phyloP scores from a whole-genome alignment of 176 grass and related monocot species.

The Saccharum spontaneum region DNA sequence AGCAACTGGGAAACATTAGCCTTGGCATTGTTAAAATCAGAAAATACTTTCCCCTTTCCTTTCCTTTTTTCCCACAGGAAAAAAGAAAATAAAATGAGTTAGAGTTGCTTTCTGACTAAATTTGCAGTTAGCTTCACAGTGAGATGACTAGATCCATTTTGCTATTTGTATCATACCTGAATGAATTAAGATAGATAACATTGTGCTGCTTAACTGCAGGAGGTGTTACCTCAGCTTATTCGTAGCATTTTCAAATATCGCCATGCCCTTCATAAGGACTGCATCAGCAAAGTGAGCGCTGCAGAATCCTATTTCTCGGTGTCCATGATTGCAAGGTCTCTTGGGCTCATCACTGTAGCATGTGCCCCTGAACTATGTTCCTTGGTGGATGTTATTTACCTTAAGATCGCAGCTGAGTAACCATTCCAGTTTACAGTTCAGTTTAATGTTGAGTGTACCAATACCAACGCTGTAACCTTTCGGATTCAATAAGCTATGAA shows the following conservation, averaged over 20 bases:
- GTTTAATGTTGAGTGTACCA: too few species aligned
- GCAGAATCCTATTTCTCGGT: slow-evolving; percentile 85
- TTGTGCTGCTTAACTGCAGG: slow-evolving; percentile 46
- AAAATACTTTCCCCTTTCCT: not conserved
- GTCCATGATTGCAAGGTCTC: slow-evolving; percentile 91
- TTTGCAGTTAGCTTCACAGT: not conserved
- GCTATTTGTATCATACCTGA: not conserved
- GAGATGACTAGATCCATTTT: not conserved
- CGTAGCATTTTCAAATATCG: slow-evolving; percentile 85
- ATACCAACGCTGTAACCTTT: too few species aligned
- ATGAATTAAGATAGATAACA: slow-evolving; percentile 9
- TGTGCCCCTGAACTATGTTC: too few species aligned
- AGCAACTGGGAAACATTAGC: not conserved
- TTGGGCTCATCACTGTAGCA: too few species aligned
- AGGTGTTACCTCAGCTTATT: slow-evolving; percentile 94
- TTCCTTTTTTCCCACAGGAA: not conserved
- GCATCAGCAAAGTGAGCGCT: slow-evolving; percentile 60
- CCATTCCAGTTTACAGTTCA: too few species aligned
- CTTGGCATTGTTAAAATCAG: not conserved
- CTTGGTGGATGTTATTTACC: too few species aligned
- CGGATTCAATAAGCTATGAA: too few species aligned
- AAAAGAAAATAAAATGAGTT: not conserved
- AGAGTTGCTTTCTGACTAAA: not conserved
- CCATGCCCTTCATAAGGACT: slow-evolving; percentile 59
- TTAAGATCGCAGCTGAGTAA: too few species aligned